Evolutionary conservation across 257 asterid species (phyloP).

Genomic region (Solanum stenotomum): DNA sequence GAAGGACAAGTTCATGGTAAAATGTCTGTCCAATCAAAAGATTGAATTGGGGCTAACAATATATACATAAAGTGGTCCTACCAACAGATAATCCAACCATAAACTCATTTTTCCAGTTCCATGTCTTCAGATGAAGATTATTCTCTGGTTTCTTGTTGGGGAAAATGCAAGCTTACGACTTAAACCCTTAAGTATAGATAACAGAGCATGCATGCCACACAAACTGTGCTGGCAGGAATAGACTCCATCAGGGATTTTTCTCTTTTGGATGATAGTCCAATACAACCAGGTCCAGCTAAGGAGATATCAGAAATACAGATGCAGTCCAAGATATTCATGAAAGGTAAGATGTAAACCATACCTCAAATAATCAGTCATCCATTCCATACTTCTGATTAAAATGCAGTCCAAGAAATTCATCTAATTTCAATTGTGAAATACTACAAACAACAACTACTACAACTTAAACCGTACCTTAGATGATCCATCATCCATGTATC

Average conservation of each 20-base stretch:
- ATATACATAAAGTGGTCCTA: neutral
- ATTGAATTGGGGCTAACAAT: neutral
- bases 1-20: neutral
- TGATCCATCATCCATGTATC: constrained; percentile 43
- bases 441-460: neutral
- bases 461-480: constrained; percentile 54
- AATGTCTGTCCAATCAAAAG: neutral
- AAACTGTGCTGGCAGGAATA: neutral
- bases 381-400: neutral
- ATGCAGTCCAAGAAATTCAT: neutral
- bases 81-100: neutral
- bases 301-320: neutral
- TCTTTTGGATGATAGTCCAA: neutral
- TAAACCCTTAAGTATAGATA: neutral
- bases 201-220: neutral
- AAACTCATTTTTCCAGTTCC: neutral
- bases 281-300: neutral
- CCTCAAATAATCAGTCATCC: neutral
- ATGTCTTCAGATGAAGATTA: neutral
- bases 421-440: neutral
- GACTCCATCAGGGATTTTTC: neutral
- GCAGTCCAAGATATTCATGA: neutral
- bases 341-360: neutral
- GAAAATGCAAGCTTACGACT: neutral
- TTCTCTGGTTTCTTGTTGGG: neutral